A percentile compares a stretch with the other conserved stretches of the same genome.
phyloP scores from a whole-genome alignment of 2,329 filamentous ascomycete species.

The Tolypocladium guangdongense region DNA sequence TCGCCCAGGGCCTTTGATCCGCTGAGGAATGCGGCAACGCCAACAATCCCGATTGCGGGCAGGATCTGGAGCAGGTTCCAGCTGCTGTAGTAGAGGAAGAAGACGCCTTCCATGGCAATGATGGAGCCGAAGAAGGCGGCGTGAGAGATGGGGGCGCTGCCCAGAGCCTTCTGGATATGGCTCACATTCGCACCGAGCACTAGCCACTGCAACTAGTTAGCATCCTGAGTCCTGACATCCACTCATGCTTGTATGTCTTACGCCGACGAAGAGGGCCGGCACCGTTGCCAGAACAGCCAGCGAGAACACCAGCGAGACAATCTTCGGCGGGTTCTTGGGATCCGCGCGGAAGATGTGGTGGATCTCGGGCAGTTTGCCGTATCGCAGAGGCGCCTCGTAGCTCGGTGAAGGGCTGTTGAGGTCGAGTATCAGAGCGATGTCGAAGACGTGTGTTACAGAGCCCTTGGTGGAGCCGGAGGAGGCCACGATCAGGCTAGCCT shows the following conservation, averaged over 20 bases:
- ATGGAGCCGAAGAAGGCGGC: conserved; percentile 78
- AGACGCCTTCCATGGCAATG: conserved; percentile 77
- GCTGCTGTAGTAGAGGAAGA: conserved; percentile 85
- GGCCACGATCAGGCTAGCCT: conserved; percentile 72
- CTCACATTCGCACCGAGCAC: conserved; percentile 71
- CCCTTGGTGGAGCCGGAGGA: conserved; percentile 70
- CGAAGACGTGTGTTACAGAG: conserved; percentile 61
- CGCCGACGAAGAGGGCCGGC: conserved; percentile 59
- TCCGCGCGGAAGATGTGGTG: conserved; percentile 81
- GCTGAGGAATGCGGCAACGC: conserved; percentile 67
- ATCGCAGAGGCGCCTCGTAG: conserved; percentile 63
- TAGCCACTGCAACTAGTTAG: conserved; percentile 52
- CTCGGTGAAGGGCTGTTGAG: conserved; percentile 45
- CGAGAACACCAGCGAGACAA: conserved; percentile 71
- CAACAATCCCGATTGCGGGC: conserved; percentile 58
- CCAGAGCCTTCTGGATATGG: conserved; percentile 66
- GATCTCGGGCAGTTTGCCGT: conserved; percentile 75
- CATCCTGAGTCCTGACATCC: conserved; percentile 1
- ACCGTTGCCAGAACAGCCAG: conserved; percentile 62
- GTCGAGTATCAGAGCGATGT: conserved; percentile 56
- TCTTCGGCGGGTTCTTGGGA: conserved; percentile 66
- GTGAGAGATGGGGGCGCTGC: conserved; percentile 70
- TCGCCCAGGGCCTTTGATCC: conserved; percentile 85
- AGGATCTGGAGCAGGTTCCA: conserved; percentile 91
- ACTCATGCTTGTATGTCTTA: conserved; percentile 22